Base-by-base conservation (phyloP, 2,329 filamentous ascomycete genomes). In the Scortechinia acanthostroma region DNA sequence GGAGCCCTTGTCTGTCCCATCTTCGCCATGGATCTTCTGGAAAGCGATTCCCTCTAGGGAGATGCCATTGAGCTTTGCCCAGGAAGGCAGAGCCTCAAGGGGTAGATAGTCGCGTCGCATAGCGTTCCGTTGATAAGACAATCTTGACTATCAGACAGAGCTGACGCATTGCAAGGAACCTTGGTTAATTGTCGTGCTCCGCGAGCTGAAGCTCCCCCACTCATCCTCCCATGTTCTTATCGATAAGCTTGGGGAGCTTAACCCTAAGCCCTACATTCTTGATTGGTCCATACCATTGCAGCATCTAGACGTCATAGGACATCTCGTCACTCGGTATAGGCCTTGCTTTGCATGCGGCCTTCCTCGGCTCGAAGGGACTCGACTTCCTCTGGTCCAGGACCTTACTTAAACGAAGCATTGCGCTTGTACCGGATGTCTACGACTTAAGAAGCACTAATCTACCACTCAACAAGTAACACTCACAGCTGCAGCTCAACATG, bases 21-120 rank as follows among this genome's bases (percentile, higher is more conserved):
- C 54, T 16, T 59, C 58, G 16, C 52, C 49, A 15, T 40, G 35
- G n/a, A 77, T 51, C 21, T 61, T 61, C 15, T 64, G 65, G 46
- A 80, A 64, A 37, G 64, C 62, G 48, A 78, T 62, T 22, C 67
- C 68, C 46, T 72, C 61, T 49, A 78, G 68, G 14, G 57, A 52
- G 44, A 80, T 69, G 43, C 69, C 68, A 55, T 80, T 78, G 44
- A 81, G 65, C 33, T 59, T 59, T 3, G 74, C 66, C 78, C 80
- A 84, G 22, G 66, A 59, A 19, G 64, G 61, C 3, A 82, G 58
- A 5, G 68, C 62, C 17, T 71, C 64, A 23, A 68, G 55, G 5
- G 75, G 65, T 25, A 74, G 64, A 15, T 40, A 40, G 6, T 40
- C 35, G 10, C 35, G 10, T 19, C 20, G 14, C 35, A 40, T 40